These are phyloP conservation scores for Stachybotrys chartarum DNA, from an alignment of 2,329 filamentous ascomycete species.

Conservation along the genomic window DNA sequence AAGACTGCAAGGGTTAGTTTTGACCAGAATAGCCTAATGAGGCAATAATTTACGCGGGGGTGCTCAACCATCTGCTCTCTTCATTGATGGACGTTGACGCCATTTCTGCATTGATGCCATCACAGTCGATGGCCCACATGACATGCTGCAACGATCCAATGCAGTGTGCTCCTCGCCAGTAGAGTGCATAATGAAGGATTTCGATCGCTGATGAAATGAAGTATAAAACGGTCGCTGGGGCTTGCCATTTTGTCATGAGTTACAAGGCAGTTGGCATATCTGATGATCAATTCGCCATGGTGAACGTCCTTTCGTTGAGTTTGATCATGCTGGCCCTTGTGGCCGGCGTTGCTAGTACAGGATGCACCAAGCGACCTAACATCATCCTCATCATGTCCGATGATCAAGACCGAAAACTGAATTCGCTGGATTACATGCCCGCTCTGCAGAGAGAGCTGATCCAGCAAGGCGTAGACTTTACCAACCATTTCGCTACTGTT, in stretches of 20 bases:
- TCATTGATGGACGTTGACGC: background rate
- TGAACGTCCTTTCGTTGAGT: background rate
- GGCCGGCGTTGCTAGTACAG: background rate
- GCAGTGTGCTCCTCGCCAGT: background rate
- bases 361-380: conserved; percentile 29
- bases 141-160: background rate
- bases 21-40: background rate
- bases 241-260: too few species aligned
- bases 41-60: background rate
- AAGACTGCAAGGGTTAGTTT: too few species aligned
- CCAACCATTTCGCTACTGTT: conserved; percentile 3
- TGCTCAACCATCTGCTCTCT: background rate
- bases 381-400: conserved; percentile 57
- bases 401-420: conserved; percentile 53
- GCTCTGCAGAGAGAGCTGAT: conserved; percentile 43
- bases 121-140: background rate
- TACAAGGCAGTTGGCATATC: background rate
- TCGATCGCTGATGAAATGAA: too few species aligned
- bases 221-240: too few species aligned
- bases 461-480: conserved; percentile 32
- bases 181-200: too few species aligned
- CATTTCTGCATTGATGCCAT: background rate
- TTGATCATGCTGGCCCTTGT: background rate
- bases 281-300: background rate
- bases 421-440: conserved; percentile 51